Percentiles rank a stretch among this genome's conserved stretches.
Conservation (phyloP, 1,139 yeast species). For the Yamadazyma dendronema region DNA sequence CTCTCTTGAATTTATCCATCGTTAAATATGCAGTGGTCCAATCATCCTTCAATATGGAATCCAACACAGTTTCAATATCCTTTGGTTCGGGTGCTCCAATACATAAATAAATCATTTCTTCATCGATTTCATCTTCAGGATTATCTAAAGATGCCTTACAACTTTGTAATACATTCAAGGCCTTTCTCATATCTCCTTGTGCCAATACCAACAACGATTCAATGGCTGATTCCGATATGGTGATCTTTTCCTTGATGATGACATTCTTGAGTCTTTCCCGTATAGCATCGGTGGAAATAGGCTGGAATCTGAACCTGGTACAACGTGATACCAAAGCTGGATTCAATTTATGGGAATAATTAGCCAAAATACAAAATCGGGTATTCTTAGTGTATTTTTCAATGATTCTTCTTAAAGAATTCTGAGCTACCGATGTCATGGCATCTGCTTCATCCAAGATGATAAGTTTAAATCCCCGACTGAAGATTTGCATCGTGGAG, state of each 20-base stretch:
- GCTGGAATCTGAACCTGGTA: constrained; percentile 90
- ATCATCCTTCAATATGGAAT: constrained; percentile 78
- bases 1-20: constrained; percentile 57
- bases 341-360: constrained; percentile 91
- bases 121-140: constrained; percentile 53
- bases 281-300: constrained; percentile 68
- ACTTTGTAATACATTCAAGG: constrained; percentile 90
- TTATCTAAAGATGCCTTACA: constrained; percentile 74
- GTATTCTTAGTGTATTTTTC: constrained; percentile 95
- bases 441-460: constrained; percentile 98
- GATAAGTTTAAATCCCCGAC: constrained; percentile 77
- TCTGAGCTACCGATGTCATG: constrained; percentile 94
- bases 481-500: constrained; percentile 87
- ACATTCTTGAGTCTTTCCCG: constrained; percentile 66
- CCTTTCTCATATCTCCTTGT: constrained; percentile 95
- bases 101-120: constrained; percentile 84
- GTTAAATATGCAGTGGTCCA: constrained; percentile 80
- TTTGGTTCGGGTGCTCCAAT: constrained; percentile 94
- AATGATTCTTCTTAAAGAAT: constrained; percentile 86
- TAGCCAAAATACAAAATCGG: constrained; percentile 93
- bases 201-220: constrained; percentile 66
- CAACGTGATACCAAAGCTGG: constrained; percentile 95
- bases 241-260: constrained; percentile 62
- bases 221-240: constrained; percentile 58
- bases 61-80: constrained; percentile 73